Evolutionary conservation across 2,329 filamentous ascomycete genomes (phyloP).

Genomic region (Arthrobotrys megalospora): DNA sequence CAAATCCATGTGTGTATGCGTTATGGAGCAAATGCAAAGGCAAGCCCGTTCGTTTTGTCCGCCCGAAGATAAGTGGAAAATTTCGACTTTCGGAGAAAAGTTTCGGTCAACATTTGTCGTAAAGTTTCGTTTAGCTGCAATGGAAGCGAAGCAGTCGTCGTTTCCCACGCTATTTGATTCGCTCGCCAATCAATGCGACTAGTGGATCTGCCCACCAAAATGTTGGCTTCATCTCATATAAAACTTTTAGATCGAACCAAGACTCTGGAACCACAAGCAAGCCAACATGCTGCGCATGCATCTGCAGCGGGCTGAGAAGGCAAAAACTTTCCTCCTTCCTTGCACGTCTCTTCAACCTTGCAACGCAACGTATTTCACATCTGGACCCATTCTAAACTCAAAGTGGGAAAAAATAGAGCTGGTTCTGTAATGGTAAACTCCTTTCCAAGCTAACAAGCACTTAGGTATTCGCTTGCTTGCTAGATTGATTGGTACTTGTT

Average conservation of each 20-base stretch:
- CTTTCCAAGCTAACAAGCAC: constrained; percentile 42
- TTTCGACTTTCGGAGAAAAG: constrained; percentile 50
- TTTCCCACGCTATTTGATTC: constrained; percentile 38
- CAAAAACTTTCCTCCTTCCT: constrained; percentile 31
- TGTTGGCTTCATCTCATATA: constrained; percentile 52
- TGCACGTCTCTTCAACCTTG: constrained; percentile 36
- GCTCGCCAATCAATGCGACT: constrained; percentile 46
- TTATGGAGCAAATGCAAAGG: constrained; percentile 1
- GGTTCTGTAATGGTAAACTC: constrained; percentile 47
- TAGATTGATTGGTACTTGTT: constrained; percentile 53
- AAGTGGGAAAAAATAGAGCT: constrained; percentile 37
- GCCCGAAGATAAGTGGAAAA: constrained; percentile 40
- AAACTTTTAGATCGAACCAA: constrained; percentile 40
- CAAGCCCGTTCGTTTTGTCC: constrained; percentile 36
- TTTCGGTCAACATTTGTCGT: constrained; percentile 24
- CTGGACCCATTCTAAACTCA: constrained; percentile 32
- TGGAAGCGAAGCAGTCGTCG: constrained; percentile 38
- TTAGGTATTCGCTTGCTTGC: constrained; percentile 40
- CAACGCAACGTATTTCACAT: constrained; percentile 45
- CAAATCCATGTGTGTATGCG: not conserved
- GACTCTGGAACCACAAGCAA: constrained; percentile 25
- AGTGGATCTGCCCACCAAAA: constrained; percentile 38
- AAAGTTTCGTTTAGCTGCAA: constrained; percentile 11
- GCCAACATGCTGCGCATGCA: constrained; percentile 26
- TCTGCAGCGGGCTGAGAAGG: constrained; percentile 33